Base-by-base conservation (phyloP, 495 filamentous ascomycete genomes). In the Durotheca rogersii region DNA sequence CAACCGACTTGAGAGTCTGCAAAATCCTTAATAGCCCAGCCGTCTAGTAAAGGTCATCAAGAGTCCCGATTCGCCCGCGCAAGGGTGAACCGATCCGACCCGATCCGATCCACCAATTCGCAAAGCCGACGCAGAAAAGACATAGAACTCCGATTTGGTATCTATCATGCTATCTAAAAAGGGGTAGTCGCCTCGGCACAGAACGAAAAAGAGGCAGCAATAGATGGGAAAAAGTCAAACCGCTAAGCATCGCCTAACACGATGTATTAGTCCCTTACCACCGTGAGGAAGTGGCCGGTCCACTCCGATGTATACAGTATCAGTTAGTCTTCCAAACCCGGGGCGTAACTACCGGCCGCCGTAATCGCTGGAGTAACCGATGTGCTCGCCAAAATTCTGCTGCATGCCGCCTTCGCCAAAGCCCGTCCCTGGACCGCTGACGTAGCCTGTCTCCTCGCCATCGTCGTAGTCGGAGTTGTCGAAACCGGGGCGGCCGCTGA, bases 401-500 rank as follows among this genome's bases (percentile, higher is more conserved):
- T 69, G 67, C 66, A 78, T 64, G 53, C 75, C 67, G 4, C 73
- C 72, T 14, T 69, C 73, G 6, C 72, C 73, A 43, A 74, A 78
- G 0, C 75, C 74, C 9, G 67, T 71, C 4, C 74, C 75, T 2
- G 78, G 75, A 0, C 75, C 76, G 25, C 73, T 77, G n/a, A 81
- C 72, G 48, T 79, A 82, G 6, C 77, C 80, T 3, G 67, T 69
- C 27, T 85, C 83, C 7, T 84, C 81, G 2, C 70, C 75, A 25
- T 82, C 81, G 41, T 82, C 78, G 41, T 80, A 81, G 46, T 88
- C 90, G 45, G 88, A 90, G 0, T 88, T 89, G 62, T 97, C 93
- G 58, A 93, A 96, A 60, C 88, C 93, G 58, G 86, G 90, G 30
- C 88, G 78, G 0, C 89, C 87, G 43, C 85, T 88, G 14, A 90